Conservation (phyloP, 148 eudicot genomes). For the Rhododendron griersonianum region DNA sequence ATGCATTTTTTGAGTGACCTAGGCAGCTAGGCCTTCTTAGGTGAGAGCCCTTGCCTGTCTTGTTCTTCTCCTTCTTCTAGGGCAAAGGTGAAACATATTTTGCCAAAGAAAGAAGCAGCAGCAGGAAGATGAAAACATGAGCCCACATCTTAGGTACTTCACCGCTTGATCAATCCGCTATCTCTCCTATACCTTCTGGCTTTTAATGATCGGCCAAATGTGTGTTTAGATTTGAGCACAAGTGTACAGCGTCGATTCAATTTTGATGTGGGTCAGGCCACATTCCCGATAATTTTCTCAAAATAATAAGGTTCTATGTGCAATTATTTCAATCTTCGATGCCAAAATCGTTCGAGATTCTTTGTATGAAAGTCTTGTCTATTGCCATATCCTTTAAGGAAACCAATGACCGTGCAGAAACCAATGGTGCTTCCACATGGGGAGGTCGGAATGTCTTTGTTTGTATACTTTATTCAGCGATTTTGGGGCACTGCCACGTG, state of each 20-base stretch:
- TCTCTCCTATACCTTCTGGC: not conserved
- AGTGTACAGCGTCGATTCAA: not conserved
- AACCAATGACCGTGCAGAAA: not conserved
- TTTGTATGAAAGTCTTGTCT: not conserved
- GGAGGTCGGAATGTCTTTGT: not conserved
- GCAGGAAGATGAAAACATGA: not conserved
- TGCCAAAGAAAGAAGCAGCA: not conserved
- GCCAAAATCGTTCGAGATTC: not conserved
- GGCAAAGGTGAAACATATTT: not conserved
- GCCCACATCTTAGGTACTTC: not conserved
- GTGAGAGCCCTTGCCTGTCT: not conserved
- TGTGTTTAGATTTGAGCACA: not conserved
- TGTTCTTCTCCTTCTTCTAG: not conserved
- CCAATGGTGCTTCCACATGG: not conserved
- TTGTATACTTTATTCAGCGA: not conserved
- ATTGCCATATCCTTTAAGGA: not conserved
- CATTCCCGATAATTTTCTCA: not conserved
- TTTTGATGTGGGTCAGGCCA: not conserved
- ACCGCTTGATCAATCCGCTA: not conserved
- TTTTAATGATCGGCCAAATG: not conserved
- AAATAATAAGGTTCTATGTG: not conserved
- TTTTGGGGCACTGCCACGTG: not conserved
- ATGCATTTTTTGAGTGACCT: not conserved
- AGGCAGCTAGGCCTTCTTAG: not conserved
- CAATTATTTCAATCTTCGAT: not conserved